Base-by-base conservation (phyloP, 1,284 basidiomycete genomes). In the Pisolithus thermaeus region DNA sequence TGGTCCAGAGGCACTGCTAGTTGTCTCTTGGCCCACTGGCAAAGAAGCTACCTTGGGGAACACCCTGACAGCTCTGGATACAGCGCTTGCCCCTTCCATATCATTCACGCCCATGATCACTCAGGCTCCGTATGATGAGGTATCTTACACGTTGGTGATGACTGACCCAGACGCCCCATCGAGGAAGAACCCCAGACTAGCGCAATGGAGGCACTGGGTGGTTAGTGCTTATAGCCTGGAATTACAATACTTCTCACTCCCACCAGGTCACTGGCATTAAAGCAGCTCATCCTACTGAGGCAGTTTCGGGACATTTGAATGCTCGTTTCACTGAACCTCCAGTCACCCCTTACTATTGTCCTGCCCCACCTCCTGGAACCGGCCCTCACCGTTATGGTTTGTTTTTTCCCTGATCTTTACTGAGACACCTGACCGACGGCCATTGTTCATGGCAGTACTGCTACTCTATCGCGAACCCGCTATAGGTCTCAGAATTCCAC, bases 131-230 rank as follows among this genome's bases (percentile, higher is more conserved):
- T 62, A 63, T 49, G 65, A 61, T 2, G 76, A 76, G 45, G 61
- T 71, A 4, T 73, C 72, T 7, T 86, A 84, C 58, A 84, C 84
- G 2, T 68, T 86, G 23, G 78, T 78, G 30, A 78, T 85, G 78
- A 73, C 79, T n/a, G 83, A 86, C 60, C 83, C 83, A 0, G 84
- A 87, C 59, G 84, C 83, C 2, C 84, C 83, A 0, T 79, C 78
- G 0, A 66, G 76, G 36, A 65, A 59, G 8, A 74, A 83, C 46
- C 81, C 79, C 1, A 77, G 74, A 53, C 82, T 72, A 60, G 71
- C 75, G 4, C 69, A 81, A 47, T 86, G 81, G 68, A 72, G 83
- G 52, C 84, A 87, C 56, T 86, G 82, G 83, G 68, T 87, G 50
- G 81, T 85, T 55, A 59, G 80, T 70, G 7, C n/a, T 18, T 18